Evolutionary conservation across 2,329 filamentous ascomycete genomes (phyloP).

Genomic region (Trichoderma aggressivum): DNA sequence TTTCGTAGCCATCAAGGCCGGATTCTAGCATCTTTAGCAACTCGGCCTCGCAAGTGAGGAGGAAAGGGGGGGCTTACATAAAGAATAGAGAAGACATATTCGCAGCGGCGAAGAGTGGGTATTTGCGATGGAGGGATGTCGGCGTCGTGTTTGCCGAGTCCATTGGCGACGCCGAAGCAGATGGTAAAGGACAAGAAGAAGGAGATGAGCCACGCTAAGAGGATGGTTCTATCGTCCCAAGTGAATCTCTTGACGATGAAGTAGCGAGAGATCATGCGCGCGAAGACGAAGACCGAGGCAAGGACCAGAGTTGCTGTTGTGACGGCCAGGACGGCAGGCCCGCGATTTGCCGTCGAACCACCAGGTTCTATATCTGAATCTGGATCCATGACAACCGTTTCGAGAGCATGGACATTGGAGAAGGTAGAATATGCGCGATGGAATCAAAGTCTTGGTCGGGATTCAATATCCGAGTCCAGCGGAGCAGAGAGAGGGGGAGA

Average conservation of each 20-base stretch:
- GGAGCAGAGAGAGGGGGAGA: background rate
- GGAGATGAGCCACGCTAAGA: conserved; percentile 71
- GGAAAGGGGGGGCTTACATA: conserved; percentile 45
- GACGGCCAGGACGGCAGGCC: conserved; percentile 64
- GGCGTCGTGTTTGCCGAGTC: conserved; percentile 64
- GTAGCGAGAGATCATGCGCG: conserved; percentile 69
- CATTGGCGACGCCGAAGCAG: conserved; percentile 59
- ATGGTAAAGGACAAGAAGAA: conserved; percentile 67
- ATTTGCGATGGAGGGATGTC: conserved; percentile 54
- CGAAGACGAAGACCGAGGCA: conserved; percentile 69
- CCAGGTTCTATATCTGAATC: conserved; percentile 22
- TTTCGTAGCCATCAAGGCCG: conserved; percentile 85
- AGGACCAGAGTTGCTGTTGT: conserved; percentile 66
- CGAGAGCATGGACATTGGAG: conserved; percentile 16
- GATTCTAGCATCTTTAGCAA: conserved; percentile 57
- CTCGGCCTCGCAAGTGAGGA: background rate
- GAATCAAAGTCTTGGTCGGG: background rate
- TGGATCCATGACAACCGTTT: conserved; percentile 16
- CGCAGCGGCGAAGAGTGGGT: conserved; percentile 51
- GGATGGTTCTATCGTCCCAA: conserved; percentile 78
- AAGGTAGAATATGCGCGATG: background rate
- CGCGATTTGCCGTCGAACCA: conserved; percentile 46
- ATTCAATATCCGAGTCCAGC: background rate
- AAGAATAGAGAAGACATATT: conserved; percentile 63
- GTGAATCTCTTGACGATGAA: conserved; percentile 69